Evolutionary conservation across 768 basidiomycete species (phyloP).

Genomic region (Tricholomella constricta): DNA sequence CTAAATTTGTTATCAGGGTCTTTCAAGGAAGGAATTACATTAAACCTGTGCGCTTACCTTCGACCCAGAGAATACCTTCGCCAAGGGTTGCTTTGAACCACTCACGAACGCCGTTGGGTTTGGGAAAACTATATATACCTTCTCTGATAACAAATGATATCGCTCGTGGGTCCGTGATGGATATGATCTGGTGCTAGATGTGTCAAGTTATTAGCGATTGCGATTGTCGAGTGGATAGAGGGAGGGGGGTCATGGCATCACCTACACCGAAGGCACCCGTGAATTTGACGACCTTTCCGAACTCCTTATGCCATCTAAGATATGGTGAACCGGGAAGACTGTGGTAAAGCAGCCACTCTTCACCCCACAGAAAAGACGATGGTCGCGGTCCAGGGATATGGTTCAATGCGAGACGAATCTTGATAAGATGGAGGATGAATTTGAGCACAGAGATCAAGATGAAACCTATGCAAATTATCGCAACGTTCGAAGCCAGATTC

Average conservation of each 20-base stretch:
- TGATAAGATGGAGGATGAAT: conserved; percentile 35
- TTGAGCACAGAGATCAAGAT: conserved; percentile 32
- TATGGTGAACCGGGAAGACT: conserved; percentile 55
- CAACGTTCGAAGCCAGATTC: conserved; percentile 26
- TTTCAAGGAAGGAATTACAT: not conserved
- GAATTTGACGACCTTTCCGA: conserved; percentile 57
- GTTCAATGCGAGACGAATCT: conserved; percentile 33
- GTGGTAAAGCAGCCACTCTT: conserved; percentile 59
- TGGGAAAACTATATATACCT: conserved; percentile 59
- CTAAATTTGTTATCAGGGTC: conserved; percentile 27
- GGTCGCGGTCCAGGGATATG: conserved; percentile 54
- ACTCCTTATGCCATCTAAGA: conserved; percentile 51
- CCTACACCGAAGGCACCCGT: conserved; percentile 59
- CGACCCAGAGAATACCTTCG: conserved; percentile 66
- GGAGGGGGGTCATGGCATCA: not conserved
- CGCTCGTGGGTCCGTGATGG: conserved; percentile 55
- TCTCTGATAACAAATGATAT: conserved; percentile 57
- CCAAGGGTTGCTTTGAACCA: conserved; percentile 66
- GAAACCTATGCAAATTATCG: conserved; percentile 29
- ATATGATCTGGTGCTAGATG: conserved; percentile 55
- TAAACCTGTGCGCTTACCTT: conserved; percentile 41
- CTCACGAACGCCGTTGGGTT: conserved; percentile 60
- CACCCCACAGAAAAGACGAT: conserved; percentile 59
- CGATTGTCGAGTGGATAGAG: conserved; percentile 5
- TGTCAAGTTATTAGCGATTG: conserved; percentile 9